Evolutionary conservation across 2,329 filamentous ascomycete genomes (phyloP), one percentile per base, ranked within the genome.

Genomic region (Ophiostoma ips): DNA sequence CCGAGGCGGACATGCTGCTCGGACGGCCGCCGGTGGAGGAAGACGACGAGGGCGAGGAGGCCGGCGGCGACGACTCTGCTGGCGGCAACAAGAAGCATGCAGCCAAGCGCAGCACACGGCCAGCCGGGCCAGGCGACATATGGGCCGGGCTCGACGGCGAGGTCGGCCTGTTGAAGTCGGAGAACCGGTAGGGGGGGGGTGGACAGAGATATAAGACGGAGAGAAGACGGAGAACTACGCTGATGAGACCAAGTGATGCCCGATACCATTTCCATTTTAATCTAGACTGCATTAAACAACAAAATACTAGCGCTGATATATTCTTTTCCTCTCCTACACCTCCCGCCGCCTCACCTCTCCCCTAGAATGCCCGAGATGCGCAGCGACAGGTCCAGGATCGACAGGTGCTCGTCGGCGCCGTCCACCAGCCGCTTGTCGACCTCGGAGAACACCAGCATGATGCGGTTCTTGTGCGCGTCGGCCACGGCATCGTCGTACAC

Each of bases 371-470:
- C 77, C 0, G 86, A 86, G 68, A 95, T 84, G 60, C 86, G 81
- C 61, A 96, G 71, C 7, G 84, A 75, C 56, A 96, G 63, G 64
- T 98, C 90, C 31, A 98, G 69, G 52, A 96, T 84, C 1, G 86
- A 87, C 21, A 98, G 70, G 63, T 98, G 90, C 68, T 98, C 92
- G 62, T 98, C 92, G 2, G 89, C 84, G 9, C 92, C 92, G 64
- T 99, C 94, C 6, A 95, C 84, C 44, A 98, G 68, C 56, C 92
- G 77, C 72, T 96, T 96, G 63, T 99, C 92, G 28, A 90, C 75
- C 64, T 96, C 89, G 1, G 89, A 95, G 62, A 98, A 98, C 3
- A 90, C 73, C 55, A 86, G 73, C 45, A 90, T 83, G 52, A 98
- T 90, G 63, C 83, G 83, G 62, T 90, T 94, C 69, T 98, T 98